Conservation (phyloP, 257 asterid genomes). For the Linaria vulgaris region DNA sequence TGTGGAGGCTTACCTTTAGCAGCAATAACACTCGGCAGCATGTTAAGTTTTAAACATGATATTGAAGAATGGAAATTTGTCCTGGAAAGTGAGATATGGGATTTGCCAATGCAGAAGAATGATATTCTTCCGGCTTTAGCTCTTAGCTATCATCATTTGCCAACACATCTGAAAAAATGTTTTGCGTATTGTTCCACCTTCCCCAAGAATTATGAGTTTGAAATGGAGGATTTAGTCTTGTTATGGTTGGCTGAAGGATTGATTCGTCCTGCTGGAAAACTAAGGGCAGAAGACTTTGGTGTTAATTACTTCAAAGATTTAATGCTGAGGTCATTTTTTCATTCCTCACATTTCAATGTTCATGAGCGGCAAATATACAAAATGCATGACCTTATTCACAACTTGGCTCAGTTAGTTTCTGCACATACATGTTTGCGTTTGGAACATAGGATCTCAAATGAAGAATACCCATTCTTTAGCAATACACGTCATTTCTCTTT, state of each 20-base stretch:
- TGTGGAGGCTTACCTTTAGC: constrained; percentile 42
- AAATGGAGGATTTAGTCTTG: constrained; percentile 30
- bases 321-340: constrained; percentile 38
- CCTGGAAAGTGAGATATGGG: constrained; percentile 37
- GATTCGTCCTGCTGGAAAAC: constrained; percentile 26
- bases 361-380: constrained; percentile 21
- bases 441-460: constrained; percentile 12
- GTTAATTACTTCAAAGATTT: constrained; percentile 35
- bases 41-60: constrained; percentile 28
- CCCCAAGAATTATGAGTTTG: constrained; percentile 29
- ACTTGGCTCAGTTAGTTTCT: constrained; percentile 35
- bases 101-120: constrained; percentile 30
- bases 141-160: constrained; percentile 40
- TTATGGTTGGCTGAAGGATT: constrained; percentile 46
- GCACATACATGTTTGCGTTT: constrained; percentile 16
- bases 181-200: constrained; percentile 46
- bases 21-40: constrained; percentile 37
- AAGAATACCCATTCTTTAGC: background rate
- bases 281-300: constrained; percentile 36
- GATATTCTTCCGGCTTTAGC: constrained; percentile 31
- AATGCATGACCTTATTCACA: constrained; percentile 45
- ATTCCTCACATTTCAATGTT: constrained; percentile 15
- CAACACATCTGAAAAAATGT: constrained; percentile 35
- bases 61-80: constrained; percentile 31
- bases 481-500: constrained; percentile 36